Conservation (phyloP, 495 filamentous ascomycete species). For the Sordaria brevicollis region DNA sequence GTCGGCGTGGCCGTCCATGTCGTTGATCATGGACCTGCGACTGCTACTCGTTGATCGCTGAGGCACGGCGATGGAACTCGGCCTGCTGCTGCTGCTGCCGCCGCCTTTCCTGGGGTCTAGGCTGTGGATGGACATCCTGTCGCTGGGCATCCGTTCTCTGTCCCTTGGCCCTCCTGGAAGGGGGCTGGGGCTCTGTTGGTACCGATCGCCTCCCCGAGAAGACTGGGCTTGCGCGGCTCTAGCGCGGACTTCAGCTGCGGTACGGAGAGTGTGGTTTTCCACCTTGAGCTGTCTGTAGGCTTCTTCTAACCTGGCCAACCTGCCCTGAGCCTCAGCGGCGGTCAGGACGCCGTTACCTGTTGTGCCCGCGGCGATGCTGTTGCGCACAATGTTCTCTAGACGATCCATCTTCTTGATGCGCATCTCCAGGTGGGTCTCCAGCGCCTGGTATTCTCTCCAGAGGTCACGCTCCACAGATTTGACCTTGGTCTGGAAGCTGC, state of each 20-base stretch:
- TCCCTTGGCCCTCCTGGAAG: conserved; percentile 35
- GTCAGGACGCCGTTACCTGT: conserved; percentile 18
- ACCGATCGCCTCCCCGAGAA: conserved; percentile 13
- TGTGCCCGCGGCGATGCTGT: conserved; percentile 34
- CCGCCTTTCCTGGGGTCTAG: conserved; percentile 26
- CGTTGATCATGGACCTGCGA: not conserved
- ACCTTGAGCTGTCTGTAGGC: conserved; percentile 76
- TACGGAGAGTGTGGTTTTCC: conserved; percentile 66
- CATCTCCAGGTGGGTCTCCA: conserved; percentile 70
- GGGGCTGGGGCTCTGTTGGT: conserved; percentile 37
- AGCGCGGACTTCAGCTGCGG: conserved; percentile 35
- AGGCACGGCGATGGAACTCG: conserved; percentile 16
- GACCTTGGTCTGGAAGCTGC: conserved; percentile 71
- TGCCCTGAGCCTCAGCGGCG: conserved; percentile 32
- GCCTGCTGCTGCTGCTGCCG: conserved; percentile 9
- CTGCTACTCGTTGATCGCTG: conserved; percentile 3
- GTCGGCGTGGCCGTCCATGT: not conserved
- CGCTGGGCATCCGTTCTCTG: conserved; percentile 19
- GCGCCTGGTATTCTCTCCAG: conserved; percentile 77
- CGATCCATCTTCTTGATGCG: conserved; percentile 81
- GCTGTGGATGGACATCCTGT: conserved; percentile 14
- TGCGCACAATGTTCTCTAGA: conserved; percentile 63
- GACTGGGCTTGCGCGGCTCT: conserved; percentile 20
- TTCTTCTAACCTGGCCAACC: conserved; percentile 62
- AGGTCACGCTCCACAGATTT: conserved; percentile 78